A percentile compares a stretch with the other conserved stretches of the same genome.
Evolutionary conservation across 2,329 filamentous ascomycete genomes (phyloP).

Genomic region (Nigrospora sphaerica): DNA sequence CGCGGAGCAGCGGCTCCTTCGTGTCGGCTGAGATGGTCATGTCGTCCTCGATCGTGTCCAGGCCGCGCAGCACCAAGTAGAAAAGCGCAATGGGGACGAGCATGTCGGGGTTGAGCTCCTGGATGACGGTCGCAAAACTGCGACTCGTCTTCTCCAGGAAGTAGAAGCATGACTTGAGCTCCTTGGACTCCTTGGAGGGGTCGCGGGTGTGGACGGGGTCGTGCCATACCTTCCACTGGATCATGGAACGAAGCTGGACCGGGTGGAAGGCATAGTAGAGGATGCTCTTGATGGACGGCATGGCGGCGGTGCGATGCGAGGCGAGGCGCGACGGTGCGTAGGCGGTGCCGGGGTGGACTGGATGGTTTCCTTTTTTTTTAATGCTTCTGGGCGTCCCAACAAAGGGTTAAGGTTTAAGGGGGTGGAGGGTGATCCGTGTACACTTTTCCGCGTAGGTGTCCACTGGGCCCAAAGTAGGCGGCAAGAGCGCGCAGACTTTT

Average conservation of each 20-base stretch:
- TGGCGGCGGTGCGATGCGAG: slow-evolving; percentile 16
- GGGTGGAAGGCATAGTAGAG: slow-evolving; percentile 72
- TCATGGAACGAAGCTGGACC: slow-evolving; percentile 68
- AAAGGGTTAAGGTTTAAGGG: too few relatives aligned
- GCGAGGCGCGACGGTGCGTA: too few relatives aligned
- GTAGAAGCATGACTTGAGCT: slow-evolving; percentile 76
- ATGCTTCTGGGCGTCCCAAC: too few relatives aligned
- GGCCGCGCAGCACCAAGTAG: slow-evolving; percentile 83
- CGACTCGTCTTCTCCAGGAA: slow-evolving; percentile 84
- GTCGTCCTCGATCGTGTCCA: slow-evolving; percentile 99
- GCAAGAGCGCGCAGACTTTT: too few relatives aligned
- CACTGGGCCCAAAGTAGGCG: too few relatives aligned
- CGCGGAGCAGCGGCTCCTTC: slow-evolving; percentile 80
- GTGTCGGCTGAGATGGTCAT: slow-evolving; percentile 78
- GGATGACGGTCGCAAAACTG: slow-evolving; percentile 87
- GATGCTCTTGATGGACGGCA: slow-evolving; percentile 46
- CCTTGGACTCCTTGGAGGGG: slow-evolving; percentile 63
- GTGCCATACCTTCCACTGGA: slow-evolving; percentile 98
- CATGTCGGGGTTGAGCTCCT: slow-evolving; percentile 91
- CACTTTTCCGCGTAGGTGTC: too few relatives aligned
- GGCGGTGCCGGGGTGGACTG: too few relatives aligned
- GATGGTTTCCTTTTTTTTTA: too few relatives aligned
- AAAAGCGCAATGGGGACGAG: slow-evolving; percentile 84
- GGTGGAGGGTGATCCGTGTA: too few relatives aligned
- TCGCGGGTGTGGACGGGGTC: slow-evolving; percentile 85